Conservation (phyloP, 2,329 filamentous ascomycete species). For the Curvularia hawaiiensis region DNA sequence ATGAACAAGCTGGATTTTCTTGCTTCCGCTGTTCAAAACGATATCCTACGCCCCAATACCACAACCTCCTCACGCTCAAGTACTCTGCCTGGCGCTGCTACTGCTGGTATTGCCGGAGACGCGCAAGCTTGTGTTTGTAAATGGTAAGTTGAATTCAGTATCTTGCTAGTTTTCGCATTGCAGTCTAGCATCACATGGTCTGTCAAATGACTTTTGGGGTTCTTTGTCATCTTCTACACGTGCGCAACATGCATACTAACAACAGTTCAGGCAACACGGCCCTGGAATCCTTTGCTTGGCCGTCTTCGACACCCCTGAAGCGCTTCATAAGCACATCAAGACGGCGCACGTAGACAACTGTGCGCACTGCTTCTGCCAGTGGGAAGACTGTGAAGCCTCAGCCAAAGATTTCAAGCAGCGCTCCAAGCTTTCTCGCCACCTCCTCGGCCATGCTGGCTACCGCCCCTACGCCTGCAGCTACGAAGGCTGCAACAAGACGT, state of each 20-base stretch:
- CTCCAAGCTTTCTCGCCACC: conserved; percentile 46
- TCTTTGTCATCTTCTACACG: not conserved
- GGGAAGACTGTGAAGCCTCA: conserved; percentile 42
- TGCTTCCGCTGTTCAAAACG: conserved; percentile 36
- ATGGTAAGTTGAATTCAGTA: conserved; percentile 28
- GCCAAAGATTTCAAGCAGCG: conserved; percentile 49
- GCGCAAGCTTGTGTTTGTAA: conserved; percentile 33
- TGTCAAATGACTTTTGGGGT: not conserved
- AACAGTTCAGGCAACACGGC: conserved; percentile 28
- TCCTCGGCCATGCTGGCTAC: conserved; percentile 46
- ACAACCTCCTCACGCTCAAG: conserved; percentile 15
- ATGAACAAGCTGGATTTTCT: conserved; percentile 37
- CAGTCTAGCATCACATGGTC: not conserved
- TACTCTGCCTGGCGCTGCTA: conserved; percentile 6
- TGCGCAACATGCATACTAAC: not conserved
- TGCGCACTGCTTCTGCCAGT: conserved; percentile 43
- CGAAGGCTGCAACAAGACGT: conserved; percentile 44
- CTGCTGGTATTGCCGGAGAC: conserved; percentile 13
- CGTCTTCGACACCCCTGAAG: conserved; percentile 33
- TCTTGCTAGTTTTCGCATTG: not conserved
- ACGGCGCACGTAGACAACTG: conserved; percentile 43
- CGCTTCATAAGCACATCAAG: conserved; percentile 46
- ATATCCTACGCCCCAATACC: conserved; percentile 26
- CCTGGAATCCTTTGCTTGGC: conserved; percentile 37
- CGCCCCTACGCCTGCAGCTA: conserved; percentile 46